Percentiles rank a stretch among this genome's conserved stretches.
These are phyloP conservation scores for Akanthomyces muscarius DNA, from an alignment of 2,329 filamentous ascomycete species.

Conservation along the genomic window DNA sequence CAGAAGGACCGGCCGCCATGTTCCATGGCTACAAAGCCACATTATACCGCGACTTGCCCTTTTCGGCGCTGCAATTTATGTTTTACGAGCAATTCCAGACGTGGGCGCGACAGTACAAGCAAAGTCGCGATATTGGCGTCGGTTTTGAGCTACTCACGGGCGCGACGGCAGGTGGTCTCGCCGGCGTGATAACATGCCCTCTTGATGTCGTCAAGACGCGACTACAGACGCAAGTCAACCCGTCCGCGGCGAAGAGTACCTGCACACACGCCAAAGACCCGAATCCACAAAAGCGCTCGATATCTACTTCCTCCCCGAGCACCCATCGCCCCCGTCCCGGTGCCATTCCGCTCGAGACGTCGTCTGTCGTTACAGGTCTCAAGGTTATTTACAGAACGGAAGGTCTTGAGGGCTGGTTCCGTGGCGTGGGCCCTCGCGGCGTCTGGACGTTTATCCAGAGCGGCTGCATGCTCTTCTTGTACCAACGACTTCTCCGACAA, in stretches of 20 bases:
- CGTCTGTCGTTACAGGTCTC: slow-evolving; percentile 80
- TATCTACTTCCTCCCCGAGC: slow-evolving; percentile 86
- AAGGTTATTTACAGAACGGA: slow-evolving; percentile 86
- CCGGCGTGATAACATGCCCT: slow-evolving; percentile 90
- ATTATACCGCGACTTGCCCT: slow-evolving; percentile 88
- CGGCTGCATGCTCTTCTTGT: slow-evolving; percentile 92
- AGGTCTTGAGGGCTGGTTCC: slow-evolving; percentile 85
- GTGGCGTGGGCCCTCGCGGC: slow-evolving; percentile 84
- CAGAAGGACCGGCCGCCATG: slow-evolving; percentile 78
- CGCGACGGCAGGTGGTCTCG: slow-evolving; percentile 83
- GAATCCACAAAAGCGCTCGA: slow-evolving; percentile 61
- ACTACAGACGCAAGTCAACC: slow-evolving; percentile 81
- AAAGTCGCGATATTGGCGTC: slow-evolving; percentile 78
- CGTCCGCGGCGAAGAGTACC: slow-evolving; percentile 28
- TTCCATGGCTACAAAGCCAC: slow-evolving; percentile 98
- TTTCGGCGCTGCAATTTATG: slow-evolving; percentile 93
- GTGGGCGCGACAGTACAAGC: slow-evolving; percentile 73
- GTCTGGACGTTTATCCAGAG: slow-evolving; percentile 98
- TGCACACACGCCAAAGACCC: slow-evolving; percentile 28
- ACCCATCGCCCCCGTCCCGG: slow-evolving; percentile 77
- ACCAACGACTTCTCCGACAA: slow-evolving; percentile 79
- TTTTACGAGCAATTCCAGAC: slow-evolving; percentile 94
- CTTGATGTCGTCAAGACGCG: slow-evolving; percentile 97
- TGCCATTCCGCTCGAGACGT: slow-evolving; percentile 78
- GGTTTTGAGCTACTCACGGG: slow-evolving; percentile 84